Evolutionary conservation across 257 asterid genomes (phyloP).

Genomic region (Plantago ovata): DNA sequence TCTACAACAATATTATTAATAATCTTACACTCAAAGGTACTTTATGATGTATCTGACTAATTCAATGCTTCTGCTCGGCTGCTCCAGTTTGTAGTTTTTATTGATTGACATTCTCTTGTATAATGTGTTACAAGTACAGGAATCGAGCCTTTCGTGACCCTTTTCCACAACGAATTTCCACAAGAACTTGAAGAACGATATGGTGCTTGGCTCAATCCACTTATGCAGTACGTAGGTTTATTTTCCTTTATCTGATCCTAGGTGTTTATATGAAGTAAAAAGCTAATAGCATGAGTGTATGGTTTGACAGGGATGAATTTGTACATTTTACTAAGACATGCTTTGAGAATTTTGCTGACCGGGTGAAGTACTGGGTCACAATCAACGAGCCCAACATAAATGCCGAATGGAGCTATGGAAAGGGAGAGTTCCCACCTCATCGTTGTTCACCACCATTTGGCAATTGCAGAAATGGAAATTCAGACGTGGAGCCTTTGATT

Average conservation of each 20-base stretch:
- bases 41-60: background rate
- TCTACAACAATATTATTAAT: slow-evolving; percentile 43
- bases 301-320: slow-evolving; percentile 53
- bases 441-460: slow-evolving; percentile 79
- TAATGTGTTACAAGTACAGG: slow-evolving; percentile 37
- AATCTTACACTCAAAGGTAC: slow-evolving; percentile 49
- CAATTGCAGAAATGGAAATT: no score
- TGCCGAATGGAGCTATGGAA: slow-evolving; percentile 41
- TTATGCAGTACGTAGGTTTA: slow-evolving; percentile 56
- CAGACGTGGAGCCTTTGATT: no score
- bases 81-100: background rate
- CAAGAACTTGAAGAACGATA: slow-evolving; percentile 60
- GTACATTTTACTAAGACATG: no score
- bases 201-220: slow-evolving; percentile 70
- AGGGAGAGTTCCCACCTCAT: slow-evolving; percentile 47
- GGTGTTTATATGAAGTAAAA: no score
- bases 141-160: slow-evolving; percentile 68
- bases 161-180: slow-evolving; percentile 67
- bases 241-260: no score
- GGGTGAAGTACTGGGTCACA: no score
- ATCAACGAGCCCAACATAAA: slow-evolving; percentile 49
- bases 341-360: no score
- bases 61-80: background rate
- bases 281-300: background rate
- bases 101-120: background rate